phyloP scores from a whole-genome alignment of 164 flowering plant species.

The Echeveria elegans region DNA sequence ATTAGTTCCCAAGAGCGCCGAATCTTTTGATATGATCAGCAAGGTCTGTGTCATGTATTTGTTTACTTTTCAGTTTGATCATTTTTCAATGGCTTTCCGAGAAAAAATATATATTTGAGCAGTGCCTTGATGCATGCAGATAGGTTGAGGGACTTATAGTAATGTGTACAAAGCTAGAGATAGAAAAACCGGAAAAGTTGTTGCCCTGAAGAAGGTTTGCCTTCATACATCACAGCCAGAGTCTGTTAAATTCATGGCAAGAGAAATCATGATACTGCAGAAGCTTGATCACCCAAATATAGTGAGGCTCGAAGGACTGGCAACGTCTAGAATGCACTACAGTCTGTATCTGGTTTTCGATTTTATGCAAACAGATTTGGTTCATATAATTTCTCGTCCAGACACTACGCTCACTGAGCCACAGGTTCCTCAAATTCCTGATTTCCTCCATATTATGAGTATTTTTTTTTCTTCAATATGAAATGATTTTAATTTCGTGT shows the following conservation, averaged over 20 bases:
- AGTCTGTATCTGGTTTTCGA: slow-evolving; percentile 52
- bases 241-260: slow-evolving; percentile 48
- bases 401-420: slow-evolving; percentile 40
- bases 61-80: not conserved
- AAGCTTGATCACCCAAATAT: slow-evolving; percentile 47
- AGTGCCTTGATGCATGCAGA: slow-evolving; percentile 17
- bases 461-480: not conserved
- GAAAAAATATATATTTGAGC: not conserved
- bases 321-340: slow-evolving; percentile 54
- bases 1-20: slow-evolving; percentile 55
- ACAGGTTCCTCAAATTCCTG: slow-evolving; percentile 23
- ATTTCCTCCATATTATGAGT: not conserved
- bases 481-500: not conserved
- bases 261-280: slow-evolving; percentile 43
- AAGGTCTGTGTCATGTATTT: slow-evolving; percentile 31
- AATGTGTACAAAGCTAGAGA: slow-evolving; percentile 59
- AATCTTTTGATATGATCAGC: slow-evolving; percentile 52
- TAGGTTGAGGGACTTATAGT: slow-evolving; percentile 49
- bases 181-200: slow-evolving; percentile 34
- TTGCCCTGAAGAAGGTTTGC: slow-evolving; percentile 45
- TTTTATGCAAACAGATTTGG: slow-evolving; percentile 41
- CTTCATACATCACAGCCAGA: slow-evolving; percentile 49
- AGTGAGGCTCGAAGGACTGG: slow-evolving; percentile 46
- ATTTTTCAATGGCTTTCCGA: not conserved
- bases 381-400: slow-evolving; percentile 28